These are phyloP conservation scores for Paracamarosporium sp. DNA, from an alignment of 2,329 filamentous ascomycete genomes.

Conservation along the genomic window DNA sequence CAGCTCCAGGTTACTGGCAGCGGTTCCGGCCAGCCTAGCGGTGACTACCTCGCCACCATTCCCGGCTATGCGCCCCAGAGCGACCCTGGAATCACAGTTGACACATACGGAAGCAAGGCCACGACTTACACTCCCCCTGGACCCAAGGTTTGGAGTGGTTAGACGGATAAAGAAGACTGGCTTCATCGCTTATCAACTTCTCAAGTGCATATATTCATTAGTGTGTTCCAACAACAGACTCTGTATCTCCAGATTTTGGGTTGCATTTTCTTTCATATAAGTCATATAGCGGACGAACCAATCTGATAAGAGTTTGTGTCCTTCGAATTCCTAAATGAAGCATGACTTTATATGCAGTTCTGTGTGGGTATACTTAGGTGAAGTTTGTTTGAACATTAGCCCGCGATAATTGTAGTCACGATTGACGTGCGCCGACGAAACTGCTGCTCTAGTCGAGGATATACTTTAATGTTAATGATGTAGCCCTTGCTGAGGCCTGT, in stretches of 20 bases:
- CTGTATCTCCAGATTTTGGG: not conserved
- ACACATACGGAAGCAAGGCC: constrained; percentile 55
- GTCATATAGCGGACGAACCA: not conserved
- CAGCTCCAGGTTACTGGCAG: constrained; percentile 61
- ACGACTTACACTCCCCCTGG: constrained; percentile 58
- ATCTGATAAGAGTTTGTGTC: not conserved
- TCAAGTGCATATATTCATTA: not conserved
- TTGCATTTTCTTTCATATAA: not conserved
- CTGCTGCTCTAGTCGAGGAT: too few species aligned
- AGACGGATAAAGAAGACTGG: constrained; percentile 1
- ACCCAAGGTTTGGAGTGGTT: constrained; percentile 58
- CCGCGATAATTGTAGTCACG: too few species aligned
- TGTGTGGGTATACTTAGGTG: too few species aligned
- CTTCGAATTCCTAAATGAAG: too few species aligned
- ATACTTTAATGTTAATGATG: too few species aligned
- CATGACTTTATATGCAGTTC: too few species aligned
- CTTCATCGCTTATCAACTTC: not conserved
- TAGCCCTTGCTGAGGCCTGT: too few species aligned
- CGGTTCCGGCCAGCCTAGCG: constrained; percentile 53
- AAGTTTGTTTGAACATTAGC: too few species aligned
- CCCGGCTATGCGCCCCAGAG: constrained; percentile 50
- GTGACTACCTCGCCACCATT: constrained; percentile 53
- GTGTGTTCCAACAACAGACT: not conserved
- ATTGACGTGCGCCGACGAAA: too few species aligned
- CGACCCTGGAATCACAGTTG: constrained; percentile 60